phyloP scores from a whole-genome alignment of 164 flowering plant species.

The Houttuynia cordata region DNA sequence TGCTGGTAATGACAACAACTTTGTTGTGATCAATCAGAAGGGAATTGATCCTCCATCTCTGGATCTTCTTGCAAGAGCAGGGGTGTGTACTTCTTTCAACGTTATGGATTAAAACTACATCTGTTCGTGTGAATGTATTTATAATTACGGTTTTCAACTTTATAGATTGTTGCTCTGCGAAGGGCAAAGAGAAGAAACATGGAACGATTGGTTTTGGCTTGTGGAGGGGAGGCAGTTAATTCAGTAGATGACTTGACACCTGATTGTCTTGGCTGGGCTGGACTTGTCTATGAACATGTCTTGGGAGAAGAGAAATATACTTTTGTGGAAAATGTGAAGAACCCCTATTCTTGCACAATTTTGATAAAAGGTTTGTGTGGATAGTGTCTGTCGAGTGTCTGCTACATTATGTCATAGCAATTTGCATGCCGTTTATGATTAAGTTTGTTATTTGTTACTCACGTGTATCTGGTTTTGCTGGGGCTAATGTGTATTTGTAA shows the following conservation, averaged over 20 bases:
- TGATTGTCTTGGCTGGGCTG: slow-evolving; percentile 99
- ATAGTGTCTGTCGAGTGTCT: background rate
- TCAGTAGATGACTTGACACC: slow-evolving; percentile 86
- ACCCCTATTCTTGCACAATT: slow-evolving; percentile 89
- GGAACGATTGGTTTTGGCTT: slow-evolving; percentile 90
- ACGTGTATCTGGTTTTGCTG: too few relatives aligned
- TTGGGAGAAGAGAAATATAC: slow-evolving; percentile 98
- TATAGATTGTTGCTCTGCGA: slow-evolving; percentile 83
- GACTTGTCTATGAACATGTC: slow-evolving; percentile 90
- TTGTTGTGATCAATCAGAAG: slow-evolving; percentile 90
- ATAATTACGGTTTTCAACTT: slow-evolving; percentile 4
- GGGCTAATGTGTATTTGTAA: too few relatives aligned
- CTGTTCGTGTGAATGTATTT: background rate
- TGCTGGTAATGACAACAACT: slow-evolving; percentile 59
- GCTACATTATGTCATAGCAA: background rate
- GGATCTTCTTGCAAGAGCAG: slow-evolving; percentile 90
- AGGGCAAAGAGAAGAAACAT: slow-evolving; percentile 97
- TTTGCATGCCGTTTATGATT: too few relatives aligned
- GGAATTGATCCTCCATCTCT: slow-evolving; percentile 97
- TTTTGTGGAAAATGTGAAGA: slow-evolving; percentile 89
- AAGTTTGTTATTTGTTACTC: background rate
- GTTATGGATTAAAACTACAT: too few relatives aligned
- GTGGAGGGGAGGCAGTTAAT: slow-evolving; percentile 98
- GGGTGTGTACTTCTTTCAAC: slow-evolving; percentile 48
- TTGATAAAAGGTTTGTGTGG: slow-evolving; percentile 66